phyloP scores from a whole-genome alignment of 371 early-diverging fungal genomes.

The Amoeboaphelidium occidentale region DNA sequence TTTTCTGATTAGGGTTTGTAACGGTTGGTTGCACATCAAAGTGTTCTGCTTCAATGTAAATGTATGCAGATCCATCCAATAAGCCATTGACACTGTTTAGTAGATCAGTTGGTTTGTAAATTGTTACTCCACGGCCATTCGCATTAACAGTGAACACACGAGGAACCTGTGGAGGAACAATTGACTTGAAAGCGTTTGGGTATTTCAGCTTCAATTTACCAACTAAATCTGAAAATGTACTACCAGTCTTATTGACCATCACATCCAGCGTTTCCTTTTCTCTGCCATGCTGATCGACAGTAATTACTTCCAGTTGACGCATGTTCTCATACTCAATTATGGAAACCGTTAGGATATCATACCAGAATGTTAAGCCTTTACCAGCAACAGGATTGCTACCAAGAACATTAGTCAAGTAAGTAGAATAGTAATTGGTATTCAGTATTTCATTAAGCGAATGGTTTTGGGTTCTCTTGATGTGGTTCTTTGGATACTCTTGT shows the following conservation, averaged over 20 bases:
- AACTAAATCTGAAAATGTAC: background rate
- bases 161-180: conserved; percentile 17
- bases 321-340: conserved; percentile 47
- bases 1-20: conserved; percentile 17
- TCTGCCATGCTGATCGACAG: conserved; percentile 54
- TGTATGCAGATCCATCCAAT: conserved; percentile 14
- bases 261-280: conserved; percentile 8
- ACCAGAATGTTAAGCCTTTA: conserved; percentile 5
- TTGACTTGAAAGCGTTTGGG: conserved; percentile 8
- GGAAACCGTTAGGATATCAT: conserved; percentile 4
- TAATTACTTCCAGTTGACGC: conserved; percentile 28
- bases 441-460: conserved; percentile 35
- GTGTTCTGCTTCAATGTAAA: conserved; percentile 24
- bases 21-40: conserved; percentile 27
- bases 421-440: conserved; percentile 7
- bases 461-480: conserved; percentile 20
- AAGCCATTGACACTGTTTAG: too few relatives aligned
- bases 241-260: background rate
- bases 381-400: background rate
- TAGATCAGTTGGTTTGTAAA: conserved; percentile 5
- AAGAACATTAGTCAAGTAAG: background rate
- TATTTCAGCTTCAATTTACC: background rate
- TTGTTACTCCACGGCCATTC: conserved; percentile 8
- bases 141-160: conserved; percentile 13
- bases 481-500: conserved; percentile 13